Percentiles rank a stretch among this genome's conserved stretches.
phyloP scores from a whole-genome alignment of 495 filamentous ascomycete genomes.

The Rhypophila decipiens region DNA sequence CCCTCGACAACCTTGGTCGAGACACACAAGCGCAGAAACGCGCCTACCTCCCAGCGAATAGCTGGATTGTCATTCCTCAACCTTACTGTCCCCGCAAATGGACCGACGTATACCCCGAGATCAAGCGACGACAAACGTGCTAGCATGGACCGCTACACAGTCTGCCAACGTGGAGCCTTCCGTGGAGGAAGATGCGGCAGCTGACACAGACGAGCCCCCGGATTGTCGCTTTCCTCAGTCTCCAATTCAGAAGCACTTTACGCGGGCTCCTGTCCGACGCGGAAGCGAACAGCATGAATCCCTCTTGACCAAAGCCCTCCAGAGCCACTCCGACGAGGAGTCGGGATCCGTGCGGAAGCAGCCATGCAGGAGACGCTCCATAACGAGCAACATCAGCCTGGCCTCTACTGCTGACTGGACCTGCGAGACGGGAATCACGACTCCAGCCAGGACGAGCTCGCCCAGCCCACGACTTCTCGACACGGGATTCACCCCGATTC shows the following conservation, averaged over 20 bases:
- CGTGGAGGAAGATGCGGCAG: constrained; percentile 32
- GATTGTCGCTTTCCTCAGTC: constrained; percentile 12
- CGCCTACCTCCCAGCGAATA: background rate
- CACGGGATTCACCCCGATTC: constrained; percentile 19
- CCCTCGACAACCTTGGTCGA: too few relatives aligned
- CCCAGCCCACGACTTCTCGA: constrained; percentile 73
- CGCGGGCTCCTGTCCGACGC: constrained; percentile 35
- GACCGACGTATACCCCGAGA: constrained; percentile 33
- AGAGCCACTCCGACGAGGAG: constrained; percentile 55
- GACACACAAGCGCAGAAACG: too few relatives aligned
- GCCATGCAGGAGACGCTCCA: constrained; percentile 57
- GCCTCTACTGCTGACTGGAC: constrained; percentile 81
- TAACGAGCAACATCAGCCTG: constrained; percentile 68
- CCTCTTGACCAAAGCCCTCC: constrained; percentile 72
- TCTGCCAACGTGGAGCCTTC: constrained; percentile 37
- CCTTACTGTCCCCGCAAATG: constrained; percentile 21
- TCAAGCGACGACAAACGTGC: constrained; percentile 30
- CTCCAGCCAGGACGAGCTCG: constrained; percentile 77
- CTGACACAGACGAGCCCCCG: constrained; percentile 29
- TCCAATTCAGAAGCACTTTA: constrained; percentile 28
- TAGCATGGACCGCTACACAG: constrained; percentile 34
- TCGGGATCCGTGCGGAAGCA: constrained; percentile 7
- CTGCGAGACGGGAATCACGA: constrained; percentile 87
- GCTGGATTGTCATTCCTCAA: background rate
- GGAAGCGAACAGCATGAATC: constrained; percentile 56